Percentiles rank a stretch among this genome's conserved stretches.
These are phyloP conservation scores for Kitagawia praeruptora DNA, from an alignment of 129 eudicot species.

Conservation along the genomic window DNA sequence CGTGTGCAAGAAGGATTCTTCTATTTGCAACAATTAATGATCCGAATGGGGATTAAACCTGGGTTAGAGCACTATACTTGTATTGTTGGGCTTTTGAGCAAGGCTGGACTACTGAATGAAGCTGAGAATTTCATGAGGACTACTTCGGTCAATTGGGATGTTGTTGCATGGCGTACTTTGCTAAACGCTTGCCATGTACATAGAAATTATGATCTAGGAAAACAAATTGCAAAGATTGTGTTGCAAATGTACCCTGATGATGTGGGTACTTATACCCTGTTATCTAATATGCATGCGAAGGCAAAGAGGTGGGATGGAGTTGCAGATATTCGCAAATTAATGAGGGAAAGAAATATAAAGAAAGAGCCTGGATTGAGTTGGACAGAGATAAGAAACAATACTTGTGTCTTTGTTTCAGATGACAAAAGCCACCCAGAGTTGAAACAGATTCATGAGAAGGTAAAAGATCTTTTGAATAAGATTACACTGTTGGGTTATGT, in stretches of 20 bases:
- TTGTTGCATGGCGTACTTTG: constrained; percentile 60
- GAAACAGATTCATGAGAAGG: constrained; percentile 47
- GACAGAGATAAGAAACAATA: constrained; percentile 33
- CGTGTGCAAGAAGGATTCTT: constrained; percentile 49
- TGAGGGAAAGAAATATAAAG: constrained; percentile 39
- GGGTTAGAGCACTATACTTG: constrained; percentile 65
- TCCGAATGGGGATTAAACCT: constrained; percentile 37
- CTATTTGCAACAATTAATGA: constrained; percentile 40
- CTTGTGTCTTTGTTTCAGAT: constrained; percentile 41
- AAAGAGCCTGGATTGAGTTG: constrained; percentile 58
- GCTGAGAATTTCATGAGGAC: constrained; percentile 47
- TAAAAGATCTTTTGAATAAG: constrained; percentile 38
- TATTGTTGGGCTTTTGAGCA: constrained; percentile 48
- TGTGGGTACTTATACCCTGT: constrained; percentile 47
- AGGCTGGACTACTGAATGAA: constrained; percentile 49
- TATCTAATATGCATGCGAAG: constrained; percentile 59
- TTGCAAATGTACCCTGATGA: constrained; percentile 42
- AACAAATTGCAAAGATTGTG: constrained; percentile 34
- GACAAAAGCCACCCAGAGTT: constrained; percentile 44
- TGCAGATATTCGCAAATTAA: constrained; percentile 27
- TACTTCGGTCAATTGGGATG: constrained; percentile 38
- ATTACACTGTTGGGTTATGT: constrained; percentile 47
- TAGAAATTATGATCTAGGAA: constrained; percentile 43
- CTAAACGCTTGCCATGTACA: constrained; percentile 56
- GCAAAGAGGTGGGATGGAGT: constrained; percentile 53